Evolutionary conservation across 768 basidiomycete species (phyloP).

Genomic region (Suillus brevipes): DNA sequence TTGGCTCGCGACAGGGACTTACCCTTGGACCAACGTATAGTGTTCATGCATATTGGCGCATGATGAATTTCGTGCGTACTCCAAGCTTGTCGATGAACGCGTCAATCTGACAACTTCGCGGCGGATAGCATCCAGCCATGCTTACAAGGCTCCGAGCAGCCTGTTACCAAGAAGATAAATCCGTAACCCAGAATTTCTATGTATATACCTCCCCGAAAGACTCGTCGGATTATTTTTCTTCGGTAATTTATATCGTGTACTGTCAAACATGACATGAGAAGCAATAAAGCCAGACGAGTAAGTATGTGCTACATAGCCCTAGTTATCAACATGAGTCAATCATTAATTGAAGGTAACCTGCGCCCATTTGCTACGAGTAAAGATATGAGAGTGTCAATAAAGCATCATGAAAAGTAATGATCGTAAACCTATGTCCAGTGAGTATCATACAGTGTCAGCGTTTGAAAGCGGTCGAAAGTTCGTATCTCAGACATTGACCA

Average conservation of each 20-base stretch:
- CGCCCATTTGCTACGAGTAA: neutral
- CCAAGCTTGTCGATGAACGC: too few relatives aligned
- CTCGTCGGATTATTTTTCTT: neutral
- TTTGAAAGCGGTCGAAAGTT: too few relatives aligned
- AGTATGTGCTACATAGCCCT: neutral
- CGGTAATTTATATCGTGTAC: neutral
- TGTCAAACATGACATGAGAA: neutral
- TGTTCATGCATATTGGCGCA: too few relatives aligned
- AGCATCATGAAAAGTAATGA: neutral
- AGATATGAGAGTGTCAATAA: neutral
- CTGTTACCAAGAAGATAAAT: too few relatives aligned
- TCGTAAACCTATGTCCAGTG: neutral
- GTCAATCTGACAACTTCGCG: too few relatives aligned
- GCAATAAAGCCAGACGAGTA: neutral
- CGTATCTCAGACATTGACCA: conserved; percentile 5
- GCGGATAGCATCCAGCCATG: too few relatives aligned
- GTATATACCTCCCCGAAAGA: too few relatives aligned
- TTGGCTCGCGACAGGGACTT: too few relatives aligned
- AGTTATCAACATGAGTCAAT: neutral
- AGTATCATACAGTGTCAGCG: neutral
- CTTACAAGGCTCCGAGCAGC: too few relatives aligned
- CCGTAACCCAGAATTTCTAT: too few relatives aligned
- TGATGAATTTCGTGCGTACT: too few relatives aligned
- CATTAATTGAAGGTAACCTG: neutral
- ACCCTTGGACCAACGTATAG: too few relatives aligned